phyloP scores from a whole-genome alignment of 2,329 filamentous ascomycete genomes.

The Colletotrichum agaves region DNA sequence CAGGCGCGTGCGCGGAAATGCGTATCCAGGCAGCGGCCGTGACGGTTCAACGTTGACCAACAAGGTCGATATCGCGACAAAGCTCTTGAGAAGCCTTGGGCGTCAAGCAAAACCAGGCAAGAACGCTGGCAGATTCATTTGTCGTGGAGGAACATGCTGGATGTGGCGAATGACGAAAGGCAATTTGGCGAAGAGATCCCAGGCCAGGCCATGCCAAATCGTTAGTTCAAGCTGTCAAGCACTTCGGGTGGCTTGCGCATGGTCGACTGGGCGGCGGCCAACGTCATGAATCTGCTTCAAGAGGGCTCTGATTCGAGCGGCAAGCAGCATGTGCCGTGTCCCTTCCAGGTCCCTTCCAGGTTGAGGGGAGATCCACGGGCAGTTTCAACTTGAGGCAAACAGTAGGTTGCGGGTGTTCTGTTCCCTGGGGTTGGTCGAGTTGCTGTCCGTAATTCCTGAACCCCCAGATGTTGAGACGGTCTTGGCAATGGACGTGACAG shows the following conservation, averaged over 20 bases:
- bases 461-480: constrained; percentile 23
- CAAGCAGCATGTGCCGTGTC: constrained; percentile 12
- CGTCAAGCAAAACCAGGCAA: neutral
- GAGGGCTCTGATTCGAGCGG: constrained; percentile 31
- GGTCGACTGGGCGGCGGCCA: constrained; percentile 4
- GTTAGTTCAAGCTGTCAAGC: neutral
- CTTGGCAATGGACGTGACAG: constrained; percentile 20
- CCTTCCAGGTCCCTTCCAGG: constrained; percentile 1
- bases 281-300: constrained; percentile 23
- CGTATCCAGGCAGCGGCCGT: neutral
- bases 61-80: neutral
- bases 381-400: neutral
- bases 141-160: neutral
- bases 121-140: neutral
- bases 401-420: neutral
- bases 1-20: too few relatives aligned
- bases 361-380: constrained; percentile 2
- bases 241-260: constrained; percentile 15
- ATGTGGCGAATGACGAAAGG: constrained; percentile 8
- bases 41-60: constrained; percentile 3
- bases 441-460: constrained; percentile 8
- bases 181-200: constrained; percentile 1
- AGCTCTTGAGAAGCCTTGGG: neutral
- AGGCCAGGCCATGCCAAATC: neutral
- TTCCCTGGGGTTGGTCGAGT: neutral